A percentile compares a stretch with the other conserved stretches of the same genome.
These are phyloP conservation scores for Calonectria honghensis DNA, from an alignment of 2,329 filamentous ascomycete genomes.

Conservation along the genomic window DNA sequence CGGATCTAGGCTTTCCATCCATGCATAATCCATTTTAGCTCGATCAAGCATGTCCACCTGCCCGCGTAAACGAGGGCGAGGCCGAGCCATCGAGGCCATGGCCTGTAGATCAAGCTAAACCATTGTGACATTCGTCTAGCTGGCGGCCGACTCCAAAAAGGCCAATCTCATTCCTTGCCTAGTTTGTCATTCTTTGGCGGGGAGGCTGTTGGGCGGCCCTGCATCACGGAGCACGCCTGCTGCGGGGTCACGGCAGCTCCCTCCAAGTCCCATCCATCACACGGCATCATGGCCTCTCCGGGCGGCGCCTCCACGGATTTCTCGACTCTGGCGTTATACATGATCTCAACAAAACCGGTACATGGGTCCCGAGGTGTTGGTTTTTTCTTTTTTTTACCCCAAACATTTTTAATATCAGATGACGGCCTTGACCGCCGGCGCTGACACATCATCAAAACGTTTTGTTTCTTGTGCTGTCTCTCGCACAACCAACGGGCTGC, in stretches of 20 bases:
- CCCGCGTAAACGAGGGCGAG: conserved; percentile 16
- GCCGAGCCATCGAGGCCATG: neutral
- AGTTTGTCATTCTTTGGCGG: conserved; percentile 1
- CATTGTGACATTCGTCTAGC: conserved; percentile 20
- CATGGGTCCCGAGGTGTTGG: neutral
- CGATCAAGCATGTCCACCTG: conserved; percentile 2
- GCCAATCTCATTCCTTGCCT: conserved; percentile 12
- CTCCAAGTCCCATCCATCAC: neutral
- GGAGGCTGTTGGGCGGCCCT: neutral
- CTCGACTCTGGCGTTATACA: neutral
- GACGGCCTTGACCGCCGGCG: neutral
- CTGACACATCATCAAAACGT: neutral
- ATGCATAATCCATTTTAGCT: conserved; percentile 16
- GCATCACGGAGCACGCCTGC: neutral
- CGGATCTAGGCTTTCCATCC: conserved; percentile 21
- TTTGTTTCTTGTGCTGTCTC: neutral
- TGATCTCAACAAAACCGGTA: neutral
- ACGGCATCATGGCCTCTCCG: conserved; percentile 15
- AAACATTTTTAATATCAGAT: too few species aligned
- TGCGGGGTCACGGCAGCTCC: conserved; percentile 25
- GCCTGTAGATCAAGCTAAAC: conserved; percentile 13
- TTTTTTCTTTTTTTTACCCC: neutral
- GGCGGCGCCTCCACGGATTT: neutral
- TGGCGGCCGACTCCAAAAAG: conserved; percentile 12
- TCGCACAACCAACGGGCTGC: neutral